These are phyloP conservation scores for Cyclotella cryptica DNA, from an alignment of 108 stramenopile genomes.

Conservation along the genomic window DNA sequence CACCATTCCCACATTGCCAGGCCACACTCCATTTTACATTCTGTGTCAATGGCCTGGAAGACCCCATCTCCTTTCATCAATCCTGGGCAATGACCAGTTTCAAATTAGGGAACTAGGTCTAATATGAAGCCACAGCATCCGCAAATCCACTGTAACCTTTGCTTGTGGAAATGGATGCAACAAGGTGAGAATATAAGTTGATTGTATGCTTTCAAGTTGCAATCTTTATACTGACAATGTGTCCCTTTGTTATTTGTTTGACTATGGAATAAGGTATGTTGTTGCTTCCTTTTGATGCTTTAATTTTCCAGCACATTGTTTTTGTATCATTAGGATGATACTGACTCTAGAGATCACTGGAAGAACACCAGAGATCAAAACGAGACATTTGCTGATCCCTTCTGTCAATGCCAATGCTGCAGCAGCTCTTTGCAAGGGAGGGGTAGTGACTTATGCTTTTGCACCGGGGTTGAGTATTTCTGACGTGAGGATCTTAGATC, in stretches of 20 bases:
- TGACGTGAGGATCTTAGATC: constrained; percentile 26
- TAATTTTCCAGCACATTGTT: not conserved
- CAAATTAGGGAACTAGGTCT: not conserved
- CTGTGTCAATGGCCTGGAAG: not conserved
- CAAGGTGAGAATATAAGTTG: constrained; percentile 6
- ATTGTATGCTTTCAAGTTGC: too few relatives aligned
- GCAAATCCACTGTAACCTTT: constrained; percentile 19
- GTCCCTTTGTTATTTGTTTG: too few relatives aligned
- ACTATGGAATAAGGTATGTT: not conserved
- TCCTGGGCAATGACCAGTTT: constrained; percentile 15
- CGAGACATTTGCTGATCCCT: constrained; percentile 37
- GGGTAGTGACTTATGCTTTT: constrained; percentile 13
- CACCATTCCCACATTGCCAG: too few relatives aligned
- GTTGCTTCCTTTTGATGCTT: not conserved
- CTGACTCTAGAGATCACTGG: constrained; percentile 27
- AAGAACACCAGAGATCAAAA: constrained; percentile 16
- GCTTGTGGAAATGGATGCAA: constrained; percentile 1
- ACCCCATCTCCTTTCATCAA: not conserved
- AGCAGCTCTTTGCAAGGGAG: too few relatives aligned
- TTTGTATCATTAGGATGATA: constrained; percentile 27
- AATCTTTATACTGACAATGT: too few relatives aligned
- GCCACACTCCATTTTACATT: constrained; percentile 3
- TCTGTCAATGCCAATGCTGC: constrained; percentile 38
- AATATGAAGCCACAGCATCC: constrained; percentile 9
- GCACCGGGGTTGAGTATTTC: constrained; percentile 16